A percentile compares a stretch with the other conserved stretches of the same genome.
These are phyloP conservation scores for Pythium insidiosum DNA, from an alignment of 352 stramenopile genomes.

Conservation along the genomic window DNA sequence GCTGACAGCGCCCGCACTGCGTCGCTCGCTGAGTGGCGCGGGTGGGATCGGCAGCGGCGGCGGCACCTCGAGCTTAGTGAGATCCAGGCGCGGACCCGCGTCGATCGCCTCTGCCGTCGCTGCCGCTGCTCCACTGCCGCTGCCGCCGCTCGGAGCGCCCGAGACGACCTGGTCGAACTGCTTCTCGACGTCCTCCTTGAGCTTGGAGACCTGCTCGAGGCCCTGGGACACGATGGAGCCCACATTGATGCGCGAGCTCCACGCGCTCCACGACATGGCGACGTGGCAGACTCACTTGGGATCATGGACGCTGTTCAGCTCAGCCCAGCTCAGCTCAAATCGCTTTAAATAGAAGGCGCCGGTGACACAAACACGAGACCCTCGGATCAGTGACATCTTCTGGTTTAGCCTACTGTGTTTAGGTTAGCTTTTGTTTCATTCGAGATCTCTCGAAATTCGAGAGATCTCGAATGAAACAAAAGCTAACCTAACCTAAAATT, in stretches of 20 bases:
- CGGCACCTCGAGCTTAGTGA: slow-evolving; percentile 1
- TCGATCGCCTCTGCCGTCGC: background rate
- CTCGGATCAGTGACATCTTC: too few species aligned
- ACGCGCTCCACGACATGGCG: slow-evolving; percentile 49
- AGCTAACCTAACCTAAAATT: too few species aligned
- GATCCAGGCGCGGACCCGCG: background rate
- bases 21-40: slow-evolving; percentile 9
- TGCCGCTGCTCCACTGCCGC: background rate
- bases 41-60: too few species aligned
- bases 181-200: slow-evolving; percentile 84
- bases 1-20: slow-evolving; percentile 4
- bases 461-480: too few species aligned
- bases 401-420: too few species aligned
- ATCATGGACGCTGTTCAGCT: too few species aligned
- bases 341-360: too few species aligned
- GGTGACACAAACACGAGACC: too few species aligned
- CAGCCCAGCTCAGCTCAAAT: too few species aligned
- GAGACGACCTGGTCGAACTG: slow-evolving; percentile 79
- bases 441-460: too few species aligned
- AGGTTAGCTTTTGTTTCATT: too few species aligned
- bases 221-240: slow-evolving; percentile 79
- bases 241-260: slow-evolving; percentile 68
- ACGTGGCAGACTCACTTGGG: too few species aligned
- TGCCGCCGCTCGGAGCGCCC: slow-evolving; percentile 7
- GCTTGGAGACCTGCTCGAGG: slow-evolving; percentile 72